Conservation (phyloP, 352 stramenopile genomes). For the Blastocystis hominis region DNA sequence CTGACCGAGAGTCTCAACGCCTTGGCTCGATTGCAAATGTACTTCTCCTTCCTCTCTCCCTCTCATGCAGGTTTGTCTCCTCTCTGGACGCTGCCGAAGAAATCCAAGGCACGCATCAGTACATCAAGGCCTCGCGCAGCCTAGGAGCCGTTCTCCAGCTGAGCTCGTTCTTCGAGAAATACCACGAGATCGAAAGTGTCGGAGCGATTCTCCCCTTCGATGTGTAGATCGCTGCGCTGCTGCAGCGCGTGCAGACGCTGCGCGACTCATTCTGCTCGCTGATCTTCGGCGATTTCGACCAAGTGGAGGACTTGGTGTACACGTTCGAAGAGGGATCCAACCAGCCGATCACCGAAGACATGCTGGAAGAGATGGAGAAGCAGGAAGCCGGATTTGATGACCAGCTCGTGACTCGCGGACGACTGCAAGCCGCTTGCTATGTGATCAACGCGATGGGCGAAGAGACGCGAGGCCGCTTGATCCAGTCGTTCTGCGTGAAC, state of each 20-base stretch:
- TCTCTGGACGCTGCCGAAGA: conserved; percentile 63
- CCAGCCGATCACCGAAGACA: background rate
- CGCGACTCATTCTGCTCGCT: conserved; percentile 75
- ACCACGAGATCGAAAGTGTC: conserved; percentile 65
- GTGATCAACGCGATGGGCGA: conserved; percentile 77
- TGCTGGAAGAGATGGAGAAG: conserved; percentile 32
- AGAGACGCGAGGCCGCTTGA: conserved; percentile 66
- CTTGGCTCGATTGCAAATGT: conserved; percentile 35
- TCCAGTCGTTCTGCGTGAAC: conserved; percentile 70
- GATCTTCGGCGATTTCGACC: conserved; percentile 79
- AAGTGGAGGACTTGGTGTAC: conserved; percentile 51
- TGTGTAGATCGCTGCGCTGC: conserved; percentile 81
- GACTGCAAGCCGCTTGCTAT: conserved; percentile 39
- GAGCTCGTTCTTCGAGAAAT: conserved; percentile 87
- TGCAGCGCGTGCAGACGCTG: conserved; percentile 76
- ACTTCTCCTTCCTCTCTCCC: background rate
- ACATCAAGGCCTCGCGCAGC: conserved; percentile 84
- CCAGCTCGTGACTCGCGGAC: conserved; percentile 57
- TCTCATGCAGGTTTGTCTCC: conserved; percentile 65
- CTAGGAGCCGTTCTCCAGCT: conserved; percentile 88
- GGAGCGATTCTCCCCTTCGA: conserved; percentile 63
- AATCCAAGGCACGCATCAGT: conserved; percentile 67
- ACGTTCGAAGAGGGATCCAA: background rate
- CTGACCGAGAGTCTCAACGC: conserved; percentile 51
- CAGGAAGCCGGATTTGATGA: conserved; percentile 7